These are phyloP conservation scores for Arthrobotrys megalospora DNA, from an alignment of 2,329 filamentous ascomycete species.

Conservation along the genomic window DNA sequence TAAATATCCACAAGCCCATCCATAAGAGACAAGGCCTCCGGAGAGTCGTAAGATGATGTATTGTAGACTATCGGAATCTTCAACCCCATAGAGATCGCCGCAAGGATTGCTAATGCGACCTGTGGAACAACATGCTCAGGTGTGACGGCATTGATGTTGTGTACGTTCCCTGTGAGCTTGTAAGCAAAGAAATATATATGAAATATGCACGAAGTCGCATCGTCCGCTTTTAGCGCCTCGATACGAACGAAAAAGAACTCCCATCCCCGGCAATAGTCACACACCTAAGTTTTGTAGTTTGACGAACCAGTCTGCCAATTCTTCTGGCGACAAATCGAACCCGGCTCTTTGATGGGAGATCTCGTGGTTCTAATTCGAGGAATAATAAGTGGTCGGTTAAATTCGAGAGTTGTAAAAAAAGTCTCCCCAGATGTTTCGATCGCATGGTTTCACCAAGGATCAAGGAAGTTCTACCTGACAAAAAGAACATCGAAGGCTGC, in stretches of 20 bases:
- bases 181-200: conserved; percentile 1
- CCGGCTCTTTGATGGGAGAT: conserved; percentile 87
- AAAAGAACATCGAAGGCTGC: conserved; percentile 81
- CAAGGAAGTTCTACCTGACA: conserved; percentile 61
- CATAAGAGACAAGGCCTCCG: conserved; percentile 79
- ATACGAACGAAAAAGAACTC: conserved; percentile 15
- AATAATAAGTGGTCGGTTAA: conserved; percentile 69
- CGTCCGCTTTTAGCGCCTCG: background rate
- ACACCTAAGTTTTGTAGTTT: conserved; percentile 83
- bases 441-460: conserved; percentile 46
- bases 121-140: conserved; percentile 90
- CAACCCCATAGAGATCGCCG: conserved; percentile 79
- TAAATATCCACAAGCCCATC: conserved; percentile 88
- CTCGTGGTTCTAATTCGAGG: conserved; percentile 78
- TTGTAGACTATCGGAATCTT: conserved; percentile 85
- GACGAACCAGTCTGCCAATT: conserved; percentile 85
- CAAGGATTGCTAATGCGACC: conserved; percentile 81
- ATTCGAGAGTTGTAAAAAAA: conserved; percentile 39
- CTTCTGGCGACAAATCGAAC: conserved; percentile 82
- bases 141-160: conserved; percentile 91
- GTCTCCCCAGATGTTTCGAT: conserved; percentile 29
- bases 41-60: conserved; percentile 84
- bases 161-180: conserved; percentile 71
- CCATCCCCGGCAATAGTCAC: conserved; percentile 4
- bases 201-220: conserved; percentile 14